Percentiles rank a stretch among this genome's conserved stretches.
Evolutionary conservation across 371 early-diverging fungal species (phyloP).

Genomic region (Apophysomyces variabilis): DNA sequence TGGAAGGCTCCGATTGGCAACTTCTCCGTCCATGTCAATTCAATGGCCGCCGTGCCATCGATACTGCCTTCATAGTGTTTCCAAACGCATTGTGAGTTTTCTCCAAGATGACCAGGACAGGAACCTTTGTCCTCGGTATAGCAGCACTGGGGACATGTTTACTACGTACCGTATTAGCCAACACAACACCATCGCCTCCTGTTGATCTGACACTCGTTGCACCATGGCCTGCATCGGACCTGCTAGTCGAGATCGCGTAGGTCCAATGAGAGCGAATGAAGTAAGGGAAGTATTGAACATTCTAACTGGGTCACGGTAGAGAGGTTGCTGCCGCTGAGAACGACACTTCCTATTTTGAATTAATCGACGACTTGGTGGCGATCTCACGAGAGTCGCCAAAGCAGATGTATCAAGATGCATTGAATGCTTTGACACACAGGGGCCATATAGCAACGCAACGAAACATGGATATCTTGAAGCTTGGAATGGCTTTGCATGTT

Average conservation of each 20-base stretch:
- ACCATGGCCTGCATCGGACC: conserved; percentile 62
- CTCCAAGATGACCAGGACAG: conserved; percentile 9
- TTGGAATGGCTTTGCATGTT: conserved; percentile 68
- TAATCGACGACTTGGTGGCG: conserved; percentile 55
- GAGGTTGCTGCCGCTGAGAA: conserved; percentile 70
- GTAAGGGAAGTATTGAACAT: neutral
- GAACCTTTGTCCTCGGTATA: conserved; percentile 12
- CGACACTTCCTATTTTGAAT: conserved; percentile 60
- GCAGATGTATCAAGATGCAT: conserved; percentile 49
- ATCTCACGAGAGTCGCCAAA: conserved; percentile 30
- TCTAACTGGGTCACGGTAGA: conserved; percentile 31
- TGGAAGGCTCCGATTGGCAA: no score
- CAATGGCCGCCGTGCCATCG: conserved; percentile 1
- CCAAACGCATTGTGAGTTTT: neutral
- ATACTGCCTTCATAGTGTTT: neutral
- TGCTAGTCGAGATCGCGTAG: conserved; percentile 69
- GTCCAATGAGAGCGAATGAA: conserved; percentile 6
- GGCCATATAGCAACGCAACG: conserved; percentile 33
- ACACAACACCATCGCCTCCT: conserved; percentile 41
- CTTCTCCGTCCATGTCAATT: neutral
- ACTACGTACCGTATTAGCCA: neutral
- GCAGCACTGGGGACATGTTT: conserved; percentile 5
- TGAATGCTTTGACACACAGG: conserved; percentile 42
- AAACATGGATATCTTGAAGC: conserved; percentile 46
- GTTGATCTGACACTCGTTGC: conserved; percentile 60